Evolutionary conservation across 176 grass and related monocot genomes (phyloP).

Genomic region (Leersia perrieri): DNA sequence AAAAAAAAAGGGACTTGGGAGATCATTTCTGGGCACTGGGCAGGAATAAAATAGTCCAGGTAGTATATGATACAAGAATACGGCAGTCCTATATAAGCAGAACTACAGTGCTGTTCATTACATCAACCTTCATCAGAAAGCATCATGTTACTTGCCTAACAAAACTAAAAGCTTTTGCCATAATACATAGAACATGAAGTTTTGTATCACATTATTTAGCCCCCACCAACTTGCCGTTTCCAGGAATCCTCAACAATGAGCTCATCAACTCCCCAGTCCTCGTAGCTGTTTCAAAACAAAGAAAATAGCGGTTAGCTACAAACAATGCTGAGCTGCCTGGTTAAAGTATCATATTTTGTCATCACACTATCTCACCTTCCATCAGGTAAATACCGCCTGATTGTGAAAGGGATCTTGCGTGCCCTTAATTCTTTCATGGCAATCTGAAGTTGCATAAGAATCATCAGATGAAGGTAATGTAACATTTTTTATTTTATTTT

Average conservation of each 20-base stretch:
- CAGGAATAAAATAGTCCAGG: no score
- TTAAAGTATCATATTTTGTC: background rate
- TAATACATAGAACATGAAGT: background rate
- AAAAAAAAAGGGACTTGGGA: no score
- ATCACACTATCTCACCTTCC: slow-evolving; percentile 49
- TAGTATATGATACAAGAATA: no score
- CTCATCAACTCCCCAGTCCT: slow-evolving; percentile 83
- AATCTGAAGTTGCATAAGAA: slow-evolving; percentile 49
- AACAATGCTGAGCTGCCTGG: background rate
- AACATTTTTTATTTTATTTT: background rate
- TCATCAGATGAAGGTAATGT: background rate
- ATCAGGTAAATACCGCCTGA: slow-evolving; percentile 72
- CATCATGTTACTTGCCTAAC: background rate
- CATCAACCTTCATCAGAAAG: background rate
- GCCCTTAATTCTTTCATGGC: slow-evolving; percentile 77
- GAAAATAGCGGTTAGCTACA: background rate
- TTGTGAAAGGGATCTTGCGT: slow-evolving; percentile 80
- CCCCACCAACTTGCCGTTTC: slow-evolving; percentile 75
- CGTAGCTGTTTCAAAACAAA: slow-evolving; percentile 44
- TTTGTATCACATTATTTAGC: slow-evolving; percentile 27
- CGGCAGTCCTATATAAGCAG: background rate
- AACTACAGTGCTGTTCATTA: no score
- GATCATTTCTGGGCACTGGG: no score
- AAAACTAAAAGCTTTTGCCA: background rate
- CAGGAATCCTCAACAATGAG: slow-evolving; percentile 86